These are phyloP conservation scores for Oxyria digyna DNA, from an alignment of 148 eudicot species.

Conservation along the genomic window DNA sequence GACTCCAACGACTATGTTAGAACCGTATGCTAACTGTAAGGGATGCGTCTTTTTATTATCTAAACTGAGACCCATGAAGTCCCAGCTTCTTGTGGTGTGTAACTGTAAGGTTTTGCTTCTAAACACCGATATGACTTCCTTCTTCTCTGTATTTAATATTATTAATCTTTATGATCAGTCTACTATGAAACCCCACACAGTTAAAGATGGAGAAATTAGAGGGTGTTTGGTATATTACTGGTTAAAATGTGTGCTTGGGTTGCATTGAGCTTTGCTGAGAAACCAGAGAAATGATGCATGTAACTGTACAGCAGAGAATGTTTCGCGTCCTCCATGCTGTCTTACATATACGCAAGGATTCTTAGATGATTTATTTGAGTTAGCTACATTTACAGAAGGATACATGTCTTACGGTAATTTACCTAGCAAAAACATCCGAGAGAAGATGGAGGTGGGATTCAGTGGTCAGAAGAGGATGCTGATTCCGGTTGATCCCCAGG, in stretches of 20 bases:
- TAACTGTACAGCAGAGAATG: conserved; percentile 5
- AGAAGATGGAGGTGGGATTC: conserved; percentile 1
- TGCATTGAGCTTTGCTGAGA: conserved; percentile 7
- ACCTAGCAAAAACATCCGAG: background rate
- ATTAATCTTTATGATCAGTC: background rate
- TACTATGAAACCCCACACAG: background rate
- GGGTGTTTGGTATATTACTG: background rate
- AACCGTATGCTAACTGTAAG: conserved; percentile 2
- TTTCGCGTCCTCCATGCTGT: background rate
- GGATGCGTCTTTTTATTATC: background rate
- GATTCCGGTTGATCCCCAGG: conserved; percentile 1
- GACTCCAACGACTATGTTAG: conserved; percentile 2
- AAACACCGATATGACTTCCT: background rate
- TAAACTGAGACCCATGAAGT: conserved; percentile 5
- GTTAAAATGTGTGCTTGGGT: background rate
- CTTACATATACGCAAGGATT: background rate
- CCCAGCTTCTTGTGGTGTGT: conserved; percentile 5
- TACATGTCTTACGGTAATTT: background rate
- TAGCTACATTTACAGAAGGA: background rate
- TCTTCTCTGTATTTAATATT: background rate
- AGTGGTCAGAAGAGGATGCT: background rate
- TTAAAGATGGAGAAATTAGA: background rate
- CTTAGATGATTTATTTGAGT: background rate
- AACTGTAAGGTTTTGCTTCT: conserved; percentile 4
- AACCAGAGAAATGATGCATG: conserved; percentile 4